phyloP scores from a whole-genome alignment of 345 rosid genomes.

The Pelargonium nanum region DNA sequence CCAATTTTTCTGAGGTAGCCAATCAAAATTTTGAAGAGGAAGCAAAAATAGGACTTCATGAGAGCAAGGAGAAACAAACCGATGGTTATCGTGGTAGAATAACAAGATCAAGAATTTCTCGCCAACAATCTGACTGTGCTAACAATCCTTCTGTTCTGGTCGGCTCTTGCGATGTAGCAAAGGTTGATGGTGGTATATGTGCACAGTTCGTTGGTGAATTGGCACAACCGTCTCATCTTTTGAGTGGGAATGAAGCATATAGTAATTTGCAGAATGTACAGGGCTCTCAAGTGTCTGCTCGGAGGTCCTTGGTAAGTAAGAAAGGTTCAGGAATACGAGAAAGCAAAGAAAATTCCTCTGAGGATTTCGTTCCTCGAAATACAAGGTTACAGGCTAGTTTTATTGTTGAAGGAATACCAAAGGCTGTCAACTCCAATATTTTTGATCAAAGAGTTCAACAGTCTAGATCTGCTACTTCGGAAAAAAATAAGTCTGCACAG shows the following conservation, averaged over 20 bases:
- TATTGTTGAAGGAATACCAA: background rate
- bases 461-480: background rate
- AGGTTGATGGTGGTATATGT: background rate
- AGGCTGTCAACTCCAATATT: background rate
- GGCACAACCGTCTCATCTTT: background rate
- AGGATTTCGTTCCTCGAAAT: background rate
- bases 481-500: background rate
- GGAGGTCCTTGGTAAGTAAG: background rate
- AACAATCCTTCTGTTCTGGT: background rate
- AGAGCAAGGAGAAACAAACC: conserved; percentile 17
- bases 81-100: conserved; percentile 18
- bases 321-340: background rate
- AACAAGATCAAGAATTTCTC: conserved; percentile 24
- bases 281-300: background rate
- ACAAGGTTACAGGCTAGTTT: background rate
- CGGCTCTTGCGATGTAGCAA: background rate
- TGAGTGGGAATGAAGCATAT: background rate
- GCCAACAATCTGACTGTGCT: conserved; percentile 12
- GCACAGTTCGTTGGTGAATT: background rate
- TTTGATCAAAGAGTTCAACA: background rate
- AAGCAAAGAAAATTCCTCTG: background rate
- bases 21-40: background rate
- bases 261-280: background rate
- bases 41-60: background rate
- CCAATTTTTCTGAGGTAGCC: background rate